Conservation (phyloP, 352 stramenopile genomes). For the Blastocystis hominis region DNA sequence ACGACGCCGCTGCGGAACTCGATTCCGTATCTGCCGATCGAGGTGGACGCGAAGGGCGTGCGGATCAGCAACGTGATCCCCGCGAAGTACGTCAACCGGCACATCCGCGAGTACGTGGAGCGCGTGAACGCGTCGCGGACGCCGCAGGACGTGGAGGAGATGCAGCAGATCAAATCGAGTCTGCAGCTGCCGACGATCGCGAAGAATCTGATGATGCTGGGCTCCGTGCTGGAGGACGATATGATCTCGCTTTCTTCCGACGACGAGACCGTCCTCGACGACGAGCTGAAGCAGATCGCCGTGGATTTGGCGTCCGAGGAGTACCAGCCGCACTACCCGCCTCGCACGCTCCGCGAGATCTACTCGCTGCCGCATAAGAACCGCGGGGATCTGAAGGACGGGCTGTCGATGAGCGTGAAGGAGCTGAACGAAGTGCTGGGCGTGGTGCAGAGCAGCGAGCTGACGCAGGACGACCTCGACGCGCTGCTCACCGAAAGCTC, state of each 20-base stretch:
- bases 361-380: slow-evolving; percentile 55
- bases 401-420: background rate
- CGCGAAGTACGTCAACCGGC: slow-evolving; percentile 12
- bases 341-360: slow-evolving; percentile 37
- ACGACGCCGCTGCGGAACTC: slow-evolving; percentile 28
- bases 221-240: slow-evolving; percentile 33
- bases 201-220: slow-evolving; percentile 48
- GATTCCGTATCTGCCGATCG: slow-evolving; percentile 3
- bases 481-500: background rate
- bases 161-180: background rate
- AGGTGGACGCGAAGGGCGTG: background rate
- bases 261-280: background rate
- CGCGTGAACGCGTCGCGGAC: background rate
- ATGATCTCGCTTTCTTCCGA: background rate
- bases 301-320: background rate
- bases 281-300: background rate
- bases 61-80: slow-evolving; percentile 22
- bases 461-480: slow-evolving; percentile 9
- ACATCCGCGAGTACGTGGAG: background rate
- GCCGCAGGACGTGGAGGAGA: background rate
- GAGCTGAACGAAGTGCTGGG: background rate
- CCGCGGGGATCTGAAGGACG: slow-evolving; percentile 48
- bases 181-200: background rate
- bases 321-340: slow-evolving; percentile 11
- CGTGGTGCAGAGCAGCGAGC: background rate